Evolutionary conservation across 441 rosid species (phyloP).

Genomic region (Erysimum cheiri): DNA sequence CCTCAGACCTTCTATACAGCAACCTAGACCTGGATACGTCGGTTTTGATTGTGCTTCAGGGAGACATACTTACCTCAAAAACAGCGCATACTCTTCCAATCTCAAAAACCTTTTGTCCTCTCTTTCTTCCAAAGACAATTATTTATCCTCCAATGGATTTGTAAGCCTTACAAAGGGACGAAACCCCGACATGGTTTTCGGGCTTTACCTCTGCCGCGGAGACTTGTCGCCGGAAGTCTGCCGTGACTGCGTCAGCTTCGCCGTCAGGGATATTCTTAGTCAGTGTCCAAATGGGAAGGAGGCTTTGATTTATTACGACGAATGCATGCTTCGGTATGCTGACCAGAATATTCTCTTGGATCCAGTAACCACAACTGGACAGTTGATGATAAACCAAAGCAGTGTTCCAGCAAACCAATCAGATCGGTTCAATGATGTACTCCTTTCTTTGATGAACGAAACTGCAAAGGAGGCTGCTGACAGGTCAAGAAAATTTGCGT

Average conservation of each 20-base stretch:
- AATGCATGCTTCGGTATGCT: not conserved
- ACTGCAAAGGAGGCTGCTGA: not conserved
- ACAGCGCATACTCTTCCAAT: conserved; percentile 24
- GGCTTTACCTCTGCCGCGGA: conserved; percentile 20
- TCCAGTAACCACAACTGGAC: not conserved
- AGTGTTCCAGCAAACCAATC: not conserved
- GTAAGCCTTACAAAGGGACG: not conserved
- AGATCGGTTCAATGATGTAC: not conserved
- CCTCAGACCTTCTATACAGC: not conserved
- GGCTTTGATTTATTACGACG: not conserved
- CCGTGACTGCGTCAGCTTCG: not conserved
- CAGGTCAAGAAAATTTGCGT: not conserved
- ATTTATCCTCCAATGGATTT: not conserved
- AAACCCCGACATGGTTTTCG: not conserved
- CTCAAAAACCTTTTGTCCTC: conserved; percentile 2
- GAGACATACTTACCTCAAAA: not conserved
- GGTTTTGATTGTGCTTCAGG: not conserved
- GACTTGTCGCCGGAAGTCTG: conserved; percentile 3
- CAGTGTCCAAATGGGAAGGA: conserved; percentile 12
- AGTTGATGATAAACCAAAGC: not conserved
- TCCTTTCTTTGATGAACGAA: not conserved
- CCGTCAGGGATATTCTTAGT: not conserved
- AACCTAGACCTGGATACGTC: not conserved
- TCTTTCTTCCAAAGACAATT: not conserved
- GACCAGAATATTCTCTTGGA: conserved; percentile 6